Evolutionary conservation across 176 grass and related monocot genomes (phyloP).

Genomic region (Oryza rufipogon): DNA sequence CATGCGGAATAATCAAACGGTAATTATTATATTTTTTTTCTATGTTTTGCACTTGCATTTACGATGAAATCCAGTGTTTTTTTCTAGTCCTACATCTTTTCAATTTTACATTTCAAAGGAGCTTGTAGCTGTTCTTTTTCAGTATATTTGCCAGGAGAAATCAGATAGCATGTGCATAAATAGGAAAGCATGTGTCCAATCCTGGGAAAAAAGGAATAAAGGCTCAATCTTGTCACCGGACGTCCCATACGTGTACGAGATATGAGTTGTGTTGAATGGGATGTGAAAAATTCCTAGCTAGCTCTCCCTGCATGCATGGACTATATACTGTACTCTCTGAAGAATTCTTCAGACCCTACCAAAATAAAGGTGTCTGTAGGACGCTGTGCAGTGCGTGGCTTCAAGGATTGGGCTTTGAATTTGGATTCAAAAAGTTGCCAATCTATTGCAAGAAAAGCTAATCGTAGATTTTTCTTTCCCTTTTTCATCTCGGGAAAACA

Average conservation of each 20-base stretch:
- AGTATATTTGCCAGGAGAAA: neutral
- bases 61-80: too few species aligned
- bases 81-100: too few species aligned
- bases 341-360: conserved; percentile 16
- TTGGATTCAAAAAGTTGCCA: conserved; percentile 28
- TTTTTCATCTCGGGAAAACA: conserved; percentile 43
- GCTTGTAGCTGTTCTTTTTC: neutral
- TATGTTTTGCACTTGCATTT: too few species aligned
- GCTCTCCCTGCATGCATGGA: neutral
- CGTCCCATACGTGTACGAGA: conserved; percentile 26
- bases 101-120: too few species aligned
- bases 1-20: too few species aligned
- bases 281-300: conserved; percentile 17
- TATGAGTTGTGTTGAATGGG: conserved; percentile 6
- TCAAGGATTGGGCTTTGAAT: conserved; percentile 52
- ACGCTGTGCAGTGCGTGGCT: conserved; percentile 20
- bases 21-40: too few species aligned
- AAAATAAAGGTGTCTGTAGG: conserved; percentile 24
- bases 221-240: conserved; percentile 35
- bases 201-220: conserved; percentile 37
- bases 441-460: conserved; percentile 34
- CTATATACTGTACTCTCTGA: neutral
- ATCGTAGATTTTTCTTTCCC: neutral
- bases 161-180: neutral
- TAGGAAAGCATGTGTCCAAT: conserved; percentile 27